Base-by-base conservation (phyloP, 495 filamentous ascomycete genomes). In the Chlorociboria aeruginascens region DNA sequence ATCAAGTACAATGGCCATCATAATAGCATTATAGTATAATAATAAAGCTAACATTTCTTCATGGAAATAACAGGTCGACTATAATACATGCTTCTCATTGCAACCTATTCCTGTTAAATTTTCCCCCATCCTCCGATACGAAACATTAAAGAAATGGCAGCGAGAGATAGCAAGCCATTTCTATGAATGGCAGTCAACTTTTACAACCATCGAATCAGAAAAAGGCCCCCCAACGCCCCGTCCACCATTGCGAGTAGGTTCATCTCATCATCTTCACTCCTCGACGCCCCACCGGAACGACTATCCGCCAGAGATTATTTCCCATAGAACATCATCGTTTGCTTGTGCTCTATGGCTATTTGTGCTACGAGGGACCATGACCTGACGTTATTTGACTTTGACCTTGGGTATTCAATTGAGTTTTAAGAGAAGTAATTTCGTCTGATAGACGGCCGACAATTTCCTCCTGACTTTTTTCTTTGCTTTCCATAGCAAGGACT, bases 401-500 rank as follows among this genome's bases (percentile, higher is more conserved):
- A 20, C 34, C 46, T n/a, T 54, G 56, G 17, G 48, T 13, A 40
- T 51, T 57, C 12, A 59, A 38, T 48, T 66, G 63, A 38, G 49
- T 56, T 31, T 61, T 56, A 10, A 70, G 53, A 16, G 52, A 52
- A 28, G 55, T 54, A 14, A 69, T 42, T 46, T 71, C 64, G 39
- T 60, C 59, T 11, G 61, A 59, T 28, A 69, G 61, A 17, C 58
- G 61, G 8, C 59, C 45, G 16, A 70, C 66, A 46, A 65, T 60
- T 1, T 67, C 64, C 32, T 68, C 62, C 33, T 63, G 59, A 33
- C 53, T 55, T 40, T 60, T 60, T 36, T 62, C 63, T 8, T 49
- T 49, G 30, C 51, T 60, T 38, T 76, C 74, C 61, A 76, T 65
- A 12, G 42, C 53, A 7, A 57, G 53, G 14, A 67, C 49, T 43